These are phyloP conservation scores for Tetragonia tetragonoides DNA, from an alignment of 148 eudicot species.

Conservation along the genomic window DNA sequence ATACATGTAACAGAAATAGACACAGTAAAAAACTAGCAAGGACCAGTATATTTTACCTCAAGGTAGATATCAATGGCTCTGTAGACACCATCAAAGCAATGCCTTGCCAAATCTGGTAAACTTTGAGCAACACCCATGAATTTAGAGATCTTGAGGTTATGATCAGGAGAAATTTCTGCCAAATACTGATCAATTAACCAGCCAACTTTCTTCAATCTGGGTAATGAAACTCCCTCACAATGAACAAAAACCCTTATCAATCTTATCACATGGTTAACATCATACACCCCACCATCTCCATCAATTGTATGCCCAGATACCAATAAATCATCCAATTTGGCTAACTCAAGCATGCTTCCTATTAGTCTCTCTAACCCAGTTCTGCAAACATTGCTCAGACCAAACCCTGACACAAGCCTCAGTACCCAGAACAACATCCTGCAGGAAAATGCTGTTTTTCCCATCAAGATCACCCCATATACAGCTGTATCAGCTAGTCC, in stretches of 20 bases:
- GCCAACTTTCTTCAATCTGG: constrained; percentile 59
- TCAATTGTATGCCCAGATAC: constrained; percentile 31
- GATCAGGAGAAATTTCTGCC: constrained; percentile 84
- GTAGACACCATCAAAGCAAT: constrained; percentile 78
- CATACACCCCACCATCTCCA: constrained; percentile 52
- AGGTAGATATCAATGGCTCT: constrained; percentile 89
- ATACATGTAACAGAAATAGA: no score
- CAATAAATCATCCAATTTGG: constrained; percentile 66
- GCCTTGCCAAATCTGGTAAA: constrained; percentile 76
- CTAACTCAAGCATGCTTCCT: constrained; percentile 60
- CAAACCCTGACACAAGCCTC: constrained; percentile 50
- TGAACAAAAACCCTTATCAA: constrained; percentile 61
- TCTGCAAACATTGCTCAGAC: constrained; percentile 44
- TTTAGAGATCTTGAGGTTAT: constrained; percentile 56
- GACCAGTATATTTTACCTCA: constrained; percentile 42
- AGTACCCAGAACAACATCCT: constrained; percentile 58
- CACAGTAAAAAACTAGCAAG: not conserved
- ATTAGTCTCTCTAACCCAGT: constrained; percentile 55
- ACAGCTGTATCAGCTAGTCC: constrained; percentile 64
- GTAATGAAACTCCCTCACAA: constrained; percentile 29
- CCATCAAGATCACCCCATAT: constrained; percentile 56
- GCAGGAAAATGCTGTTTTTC: constrained; percentile 56
- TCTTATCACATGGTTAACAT: constrained; percentile 73
- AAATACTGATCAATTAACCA: constrained; percentile 66
- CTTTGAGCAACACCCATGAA: constrained; percentile 69